A percentile compares a stretch with the other conserved stretches of the same genome.
Conservation (phyloP, 768 basidiomycete genomes). For the Cystofilobasidium ferigula region DNA sequence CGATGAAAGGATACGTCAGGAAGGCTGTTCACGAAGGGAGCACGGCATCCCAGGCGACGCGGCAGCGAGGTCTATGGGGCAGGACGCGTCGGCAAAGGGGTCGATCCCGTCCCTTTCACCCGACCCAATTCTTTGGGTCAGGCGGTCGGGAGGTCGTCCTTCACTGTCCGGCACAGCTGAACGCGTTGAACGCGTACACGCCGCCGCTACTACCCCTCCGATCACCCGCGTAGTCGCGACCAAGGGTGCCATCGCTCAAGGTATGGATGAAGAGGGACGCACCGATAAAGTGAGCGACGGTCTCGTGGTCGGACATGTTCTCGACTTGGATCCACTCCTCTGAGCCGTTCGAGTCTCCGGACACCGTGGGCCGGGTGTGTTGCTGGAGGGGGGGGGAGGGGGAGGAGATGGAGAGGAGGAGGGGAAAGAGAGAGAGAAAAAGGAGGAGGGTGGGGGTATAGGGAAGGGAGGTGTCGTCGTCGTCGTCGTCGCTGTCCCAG, state of each 20-base stretch:
- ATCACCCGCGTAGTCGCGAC: not conserved
- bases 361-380: no score
- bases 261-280: conserved; percentile 5
- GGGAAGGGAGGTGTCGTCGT: not conserved
- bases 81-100: no score
- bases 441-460: not conserved
- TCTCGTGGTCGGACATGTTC: conserved; percentile 29
- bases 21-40: not conserved
- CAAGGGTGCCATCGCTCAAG: not conserved
- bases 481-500: no score
- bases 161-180: no score
- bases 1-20: not conserved
- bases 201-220: not conserved
- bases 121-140: no score
- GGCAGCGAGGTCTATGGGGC: not conserved
- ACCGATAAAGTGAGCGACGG: conserved; percentile 34
- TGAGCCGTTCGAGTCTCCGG: not conserved
- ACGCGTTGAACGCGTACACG: no score
- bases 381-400: not conserved
- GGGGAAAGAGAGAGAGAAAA: not conserved
- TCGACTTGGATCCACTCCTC: conserved; percentile 11
- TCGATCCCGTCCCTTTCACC: no score
- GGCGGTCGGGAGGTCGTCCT: no score
- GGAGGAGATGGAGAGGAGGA: not conserved
- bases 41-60: not conserved